Percentiles rank a stretch among this genome's conserved stretches.
phyloP scores from a whole-genome alignment of 768 basidiomycete species.

The Leucocoprinus leucothites region DNA sequence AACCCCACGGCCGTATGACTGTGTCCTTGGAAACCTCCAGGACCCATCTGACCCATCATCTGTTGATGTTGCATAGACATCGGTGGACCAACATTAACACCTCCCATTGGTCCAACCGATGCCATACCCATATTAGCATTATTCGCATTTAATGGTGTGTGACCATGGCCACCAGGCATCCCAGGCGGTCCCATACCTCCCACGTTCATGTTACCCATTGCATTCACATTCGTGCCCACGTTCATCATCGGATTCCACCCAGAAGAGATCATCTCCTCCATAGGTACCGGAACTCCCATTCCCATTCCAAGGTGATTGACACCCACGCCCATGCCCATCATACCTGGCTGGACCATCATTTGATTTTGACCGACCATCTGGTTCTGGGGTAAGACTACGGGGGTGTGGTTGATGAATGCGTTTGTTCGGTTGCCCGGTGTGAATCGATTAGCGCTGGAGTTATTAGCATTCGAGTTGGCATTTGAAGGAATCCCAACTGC shows the following conservation, averaged over 20 bases:
- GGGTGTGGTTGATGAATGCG: slow-evolving; percentile 9
- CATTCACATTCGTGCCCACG: slow-evolving; percentile 7
- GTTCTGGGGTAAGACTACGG: slow-evolving; percentile 10
- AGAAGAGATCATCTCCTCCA: slow-evolving; percentile 18
- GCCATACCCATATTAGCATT: slow-evolving; percentile 12
- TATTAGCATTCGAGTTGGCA: slow-evolving; percentile 1
- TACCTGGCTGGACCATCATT: slow-evolving; percentile 26
- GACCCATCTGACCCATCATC: slow-evolving; percentile 34
- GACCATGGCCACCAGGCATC: slow-evolving; percentile 9
- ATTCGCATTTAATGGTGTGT: slow-evolving; percentile 8
- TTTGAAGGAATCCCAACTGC: slow-evolving; percentile 5
- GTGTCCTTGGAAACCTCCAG: slow-evolving; percentile 11
- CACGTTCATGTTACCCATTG: slow-evolving; percentile 18
- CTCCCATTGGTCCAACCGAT: slow-evolving; percentile 14
- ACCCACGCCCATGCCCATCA: slow-evolving; percentile 31
- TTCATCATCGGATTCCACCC: slow-evolving; percentile 22
- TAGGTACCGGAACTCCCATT: slow-evolving; percentile 18
- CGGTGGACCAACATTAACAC: slow-evolving; percentile 14
- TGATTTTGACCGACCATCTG: slow-evolving; percentile 27
- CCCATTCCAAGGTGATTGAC: slow-evolving; percentile 18
- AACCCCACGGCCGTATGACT: slow-evolving; percentile 27
- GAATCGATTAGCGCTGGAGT: slow-evolving; percentile 2
- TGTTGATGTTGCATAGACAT: slow-evolving; percentile 21
- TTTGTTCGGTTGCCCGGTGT: slow-evolving; percentile 9
- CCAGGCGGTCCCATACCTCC: slow-evolving; percentile 16